A percentile compares a stretch with the other conserved stretches of the same genome.
Conservation (phyloP, 2,329 filamentous ascomycete species). For the Whalleya microplaca region DNA sequence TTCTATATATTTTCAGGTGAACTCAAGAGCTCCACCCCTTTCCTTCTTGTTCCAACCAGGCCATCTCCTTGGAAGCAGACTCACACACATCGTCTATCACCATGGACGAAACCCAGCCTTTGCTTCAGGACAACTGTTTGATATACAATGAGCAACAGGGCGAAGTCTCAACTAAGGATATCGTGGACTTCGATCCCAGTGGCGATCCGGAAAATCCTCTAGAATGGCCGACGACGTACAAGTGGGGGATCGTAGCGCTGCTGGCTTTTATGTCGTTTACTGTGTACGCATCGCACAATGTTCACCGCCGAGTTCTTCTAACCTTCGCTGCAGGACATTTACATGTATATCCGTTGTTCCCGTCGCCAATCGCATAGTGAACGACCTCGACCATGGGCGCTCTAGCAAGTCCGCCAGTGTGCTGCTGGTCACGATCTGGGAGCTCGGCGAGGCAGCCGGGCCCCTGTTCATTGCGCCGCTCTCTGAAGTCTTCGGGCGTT, state of each 20-base stretch:
- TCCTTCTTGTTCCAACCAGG: not conserved
- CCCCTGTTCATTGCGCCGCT: conserved; percentile 65
- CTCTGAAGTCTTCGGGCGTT: conserved; percentile 63
- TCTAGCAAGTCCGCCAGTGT: conserved; percentile 52
- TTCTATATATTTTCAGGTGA: not conserved
- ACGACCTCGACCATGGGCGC: conserved; percentile 46
- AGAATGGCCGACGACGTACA: conserved; percentile 56
- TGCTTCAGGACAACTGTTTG: conserved; percentile 33
- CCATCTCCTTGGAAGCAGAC: not conserved
- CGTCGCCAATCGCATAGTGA: conserved; percentile 54
- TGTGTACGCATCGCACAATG: conserved; percentile 45
- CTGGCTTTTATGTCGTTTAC: conserved; percentile 60
- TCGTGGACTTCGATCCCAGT: conserved; percentile 50
- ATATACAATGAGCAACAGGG: conserved; percentile 25
- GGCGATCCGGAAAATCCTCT: conserved; percentile 56
- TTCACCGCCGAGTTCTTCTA: not conserved
- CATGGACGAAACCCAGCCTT: conserved; percentile 42
- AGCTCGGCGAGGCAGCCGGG: conserved; percentile 67
- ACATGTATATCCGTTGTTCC: conserved; percentile 61
- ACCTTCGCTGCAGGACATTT: conserved; percentile 50
- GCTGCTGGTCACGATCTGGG: conserved; percentile 72
- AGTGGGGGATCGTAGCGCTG: conserved; percentile 57
- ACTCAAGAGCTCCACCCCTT: not conserved
- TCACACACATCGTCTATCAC: not conserved
- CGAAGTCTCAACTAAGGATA: conserved; percentile 30